Base-by-base conservation (phyloP, 2,329 filamentous ascomycete genomes). In the Trichoderma brevicompactum region DNA sequence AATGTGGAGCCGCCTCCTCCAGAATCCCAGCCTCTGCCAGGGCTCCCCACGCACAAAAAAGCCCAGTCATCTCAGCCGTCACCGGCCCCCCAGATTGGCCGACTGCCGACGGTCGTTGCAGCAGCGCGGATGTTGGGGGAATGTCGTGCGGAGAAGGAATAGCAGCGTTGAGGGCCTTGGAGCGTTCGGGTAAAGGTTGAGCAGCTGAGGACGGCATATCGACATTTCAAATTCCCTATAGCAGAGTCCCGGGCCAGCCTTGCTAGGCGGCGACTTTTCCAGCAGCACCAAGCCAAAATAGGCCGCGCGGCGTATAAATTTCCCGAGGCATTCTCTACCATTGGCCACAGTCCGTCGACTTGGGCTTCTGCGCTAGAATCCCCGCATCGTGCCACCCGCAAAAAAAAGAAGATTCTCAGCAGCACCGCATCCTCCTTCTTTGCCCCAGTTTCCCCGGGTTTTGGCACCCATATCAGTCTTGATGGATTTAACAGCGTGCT, bases 361-460 rank as follows among this genome's bases (percentile, higher is more conserved):
- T 34, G 43, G 23, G 40, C 23, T 3, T 38, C 36, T 34, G 13
- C 10, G 15, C 38, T 23, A 43, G 17, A 32, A 32, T 23, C 58
- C 58, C 55, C 44, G 58, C 59, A 58, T 44, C 40, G 28, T 17
- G 38, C 58, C 55, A 46, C 28, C 9, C 15, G 48, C 41, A 44
- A 34, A 52, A 50, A 15, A 23, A 53, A 53, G 34, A 53, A 28
- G 54, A 44, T 53, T 13, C 7, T 34, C 23, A 34, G 23, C 46
- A 62, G 10, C 6, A 19, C 10, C 28, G 23, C 23, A 32, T 52
- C 5, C 23, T 12, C 19, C 56, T 50, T 60, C 34, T 9, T 32
- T 19, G 44, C 56, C 56, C 56, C 56, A 41, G 36, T 41, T 60
- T 60, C 59, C 46, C 59, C 59, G 48, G 59, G 48, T 52, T 53